Evolutionary conservation across 2,329 filamentous ascomycete species (phyloP).

Genomic region (Xylariaceae sp.): DNA sequence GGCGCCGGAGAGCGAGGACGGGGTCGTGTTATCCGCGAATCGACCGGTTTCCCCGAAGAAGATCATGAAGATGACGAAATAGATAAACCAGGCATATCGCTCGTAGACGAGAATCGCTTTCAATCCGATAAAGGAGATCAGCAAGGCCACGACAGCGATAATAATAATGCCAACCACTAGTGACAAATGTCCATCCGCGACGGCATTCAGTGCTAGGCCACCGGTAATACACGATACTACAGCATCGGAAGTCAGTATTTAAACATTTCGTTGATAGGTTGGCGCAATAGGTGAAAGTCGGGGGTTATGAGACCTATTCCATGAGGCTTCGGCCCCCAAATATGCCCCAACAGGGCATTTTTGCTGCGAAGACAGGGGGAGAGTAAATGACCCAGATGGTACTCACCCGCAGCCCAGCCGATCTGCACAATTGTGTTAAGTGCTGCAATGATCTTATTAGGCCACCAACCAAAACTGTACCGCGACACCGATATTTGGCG

Average conservation of each 20-base stretch:
- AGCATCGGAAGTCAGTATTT: too few species aligned
- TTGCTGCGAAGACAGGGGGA: too few species aligned
- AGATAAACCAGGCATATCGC: conserved; percentile 51
- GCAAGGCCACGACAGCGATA: conserved; percentile 49
- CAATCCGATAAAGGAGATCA: conserved; percentile 56
- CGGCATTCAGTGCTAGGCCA: conserved; percentile 51
- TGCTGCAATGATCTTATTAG: conserved; percentile 51
- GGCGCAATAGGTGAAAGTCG: too few species aligned
- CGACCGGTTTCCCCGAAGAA: conserved; percentile 50
- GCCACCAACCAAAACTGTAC: conserved; percentile 55
- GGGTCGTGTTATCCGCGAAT: conserved; percentile 44
- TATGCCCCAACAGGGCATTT: too few species aligned
- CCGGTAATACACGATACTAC: conserved; percentile 56
- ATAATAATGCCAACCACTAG: conserved; percentile 57
- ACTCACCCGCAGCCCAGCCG: conserved; percentile 55
- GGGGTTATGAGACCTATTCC: too few species aligned
- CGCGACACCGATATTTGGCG: conserved; percentile 54
- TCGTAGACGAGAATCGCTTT: conserved; percentile 53
- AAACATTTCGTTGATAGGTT: too few species aligned
- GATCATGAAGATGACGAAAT: conserved; percentile 52
- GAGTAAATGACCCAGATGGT: too few species aligned
- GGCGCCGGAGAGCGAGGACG: conserved; percentile 39
- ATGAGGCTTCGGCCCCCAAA: too few species aligned
- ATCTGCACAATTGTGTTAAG: conserved; percentile 53
- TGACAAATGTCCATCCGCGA: conserved; percentile 47